Percentiles rank a stretch among this genome's conserved stretches.
Evolutionary conservation across 805 yeast species (phyloP).

Genomic region (Tetrapisispora phaffii): DNA sequence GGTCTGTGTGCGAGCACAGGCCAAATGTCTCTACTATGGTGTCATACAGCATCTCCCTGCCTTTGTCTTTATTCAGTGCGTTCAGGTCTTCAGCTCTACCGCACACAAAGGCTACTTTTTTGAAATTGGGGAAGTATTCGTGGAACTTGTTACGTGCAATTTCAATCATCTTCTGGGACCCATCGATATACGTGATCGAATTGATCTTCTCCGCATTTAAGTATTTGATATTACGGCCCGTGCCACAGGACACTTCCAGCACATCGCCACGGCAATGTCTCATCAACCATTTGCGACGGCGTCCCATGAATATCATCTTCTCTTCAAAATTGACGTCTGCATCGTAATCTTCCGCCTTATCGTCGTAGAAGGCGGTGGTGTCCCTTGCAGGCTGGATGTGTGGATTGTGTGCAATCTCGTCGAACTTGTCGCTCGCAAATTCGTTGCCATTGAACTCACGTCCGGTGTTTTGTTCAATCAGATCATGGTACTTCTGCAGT

Average conservation of each 20-base stretch:
- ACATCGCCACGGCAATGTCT: slow-evolving; percentile 77
- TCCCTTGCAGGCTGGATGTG: slow-evolving; percentile 61
- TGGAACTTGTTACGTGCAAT: slow-evolving; percentile 66
- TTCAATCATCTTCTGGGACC: slow-evolving; percentile 80
- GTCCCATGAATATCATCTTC: slow-evolving; percentile 37
- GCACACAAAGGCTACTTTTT: slow-evolving; percentile 75
- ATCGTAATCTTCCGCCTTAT: slow-evolving; percentile 73
- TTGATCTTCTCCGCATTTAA: slow-evolving; percentile 48
- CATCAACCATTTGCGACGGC: slow-evolving; percentile 71
- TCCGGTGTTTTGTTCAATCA: slow-evolving; percentile 34
- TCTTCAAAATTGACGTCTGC: slow-evolving; percentile 56
- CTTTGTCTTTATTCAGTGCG: slow-evolving; percentile 38
- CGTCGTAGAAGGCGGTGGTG: slow-evolving; percentile 70
- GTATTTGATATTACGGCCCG: slow-evolving; percentile 84
- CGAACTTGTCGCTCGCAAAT: slow-evolving; percentile 20
- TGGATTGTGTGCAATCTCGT: slow-evolving; percentile 28
- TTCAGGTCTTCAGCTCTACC: slow-evolving; percentile 79
- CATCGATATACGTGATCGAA: slow-evolving; percentile 77
- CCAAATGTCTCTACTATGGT: slow-evolving; percentile 93
- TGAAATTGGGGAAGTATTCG: slow-evolving; percentile 52
- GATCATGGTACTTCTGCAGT: slow-evolving; percentile 47
- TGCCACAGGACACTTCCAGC: slow-evolving; percentile 89
- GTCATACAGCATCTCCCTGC: slow-evolving; percentile 55
- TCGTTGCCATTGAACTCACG: slow-evolving; percentile 26
- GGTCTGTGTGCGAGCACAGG: slow-evolving; percentile 90